Base-by-base conservation (phyloP, 768 basidiomycete species). In the Pleurotus citrinopileatus region DNA sequence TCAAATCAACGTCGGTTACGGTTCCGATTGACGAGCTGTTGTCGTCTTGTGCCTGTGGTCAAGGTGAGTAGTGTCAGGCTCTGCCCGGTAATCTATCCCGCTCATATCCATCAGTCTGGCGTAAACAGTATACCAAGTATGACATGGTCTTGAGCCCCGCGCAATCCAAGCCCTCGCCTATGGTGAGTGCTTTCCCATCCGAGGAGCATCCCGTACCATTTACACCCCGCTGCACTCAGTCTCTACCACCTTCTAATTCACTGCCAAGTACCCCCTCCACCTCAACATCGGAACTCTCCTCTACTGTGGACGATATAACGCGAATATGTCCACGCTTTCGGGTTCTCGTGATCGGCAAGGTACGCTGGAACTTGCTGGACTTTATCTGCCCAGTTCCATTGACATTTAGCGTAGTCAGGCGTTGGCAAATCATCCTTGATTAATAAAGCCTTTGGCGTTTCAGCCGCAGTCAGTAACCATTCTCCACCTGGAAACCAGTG, bases 341-440 rank as follows among this genome's bases (percentile, higher is more conserved):
- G n/a, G 63, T 67, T 22, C 57, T 67, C 2, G 60, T 67, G 6
- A 61, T 64, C 26, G 66, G 65, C 44, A 65, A 68, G 67, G 65
- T 65, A 23, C 23, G 19, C 2, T 5, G 22, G n/a, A 42, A n/a
- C 13, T 37, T 8, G n/a, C n/a, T 6, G 15, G 26, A 29, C 34
- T 17, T 32, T 10, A 23, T 17, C 10, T 15, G 34, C 28, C 17
- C 19, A 15, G 13, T 1, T 20, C 23, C 10, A 4, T 9, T 42
- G n/a, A 51, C 19, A 20, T n/a, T 32, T 23, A 20, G 22, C 22
- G 3, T 43, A 69, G 67, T 55, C 67, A 3, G 69, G 69, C 25
- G 63, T 58, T 2, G 67, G 69, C 12, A 69, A 69, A 53, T 65
- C 68, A 9, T 57, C 58, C 3, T 42, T 70, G 12, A 66, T 69